Percentiles rank a stretch among this genome's conserved stretches.
phyloP scores from a whole-genome alignment of 257 asterid species.

The Cordia subcordata region DNA sequence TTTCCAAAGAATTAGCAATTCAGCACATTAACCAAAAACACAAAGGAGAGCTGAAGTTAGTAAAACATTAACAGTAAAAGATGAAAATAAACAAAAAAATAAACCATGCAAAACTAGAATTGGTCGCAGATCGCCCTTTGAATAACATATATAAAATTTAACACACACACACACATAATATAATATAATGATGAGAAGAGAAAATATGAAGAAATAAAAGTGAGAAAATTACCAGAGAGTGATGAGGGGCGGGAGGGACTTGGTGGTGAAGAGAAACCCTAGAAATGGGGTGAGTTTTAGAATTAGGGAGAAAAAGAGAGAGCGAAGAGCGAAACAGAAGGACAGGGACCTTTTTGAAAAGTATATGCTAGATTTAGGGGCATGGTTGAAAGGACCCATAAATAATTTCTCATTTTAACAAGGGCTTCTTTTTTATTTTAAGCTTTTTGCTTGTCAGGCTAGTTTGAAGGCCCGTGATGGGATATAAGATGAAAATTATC shows the following conservation, averaged over 20 bases:
- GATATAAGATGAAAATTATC: no score
- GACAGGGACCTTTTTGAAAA: neutral
- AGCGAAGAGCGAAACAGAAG: conserved; percentile 1
- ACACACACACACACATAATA: neutral
- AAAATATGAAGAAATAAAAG: neutral
- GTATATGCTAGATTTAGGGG: conserved; percentile 4
- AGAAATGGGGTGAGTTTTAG: conserved; percentile 47
- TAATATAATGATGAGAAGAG: neutral
- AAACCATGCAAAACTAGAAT: neutral
- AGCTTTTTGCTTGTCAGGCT: no score
- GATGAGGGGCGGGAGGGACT: neutral
- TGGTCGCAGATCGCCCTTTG: neutral
- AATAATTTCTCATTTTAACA: neutral
- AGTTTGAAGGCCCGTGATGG: no score
- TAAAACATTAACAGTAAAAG: neutral
- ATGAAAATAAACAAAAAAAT: conserved; percentile 2
- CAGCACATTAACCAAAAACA: neutral
- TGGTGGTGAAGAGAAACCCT: conserved; percentile 35
- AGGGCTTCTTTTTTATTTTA: conserved; percentile 1
- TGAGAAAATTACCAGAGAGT: conserved; percentile 37
- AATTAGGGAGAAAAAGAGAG: conserved; percentile 33
- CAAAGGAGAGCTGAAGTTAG: neutral
- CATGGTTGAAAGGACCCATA: neutral
- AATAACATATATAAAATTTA: no score
- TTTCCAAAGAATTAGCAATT: no score